Base-by-base conservation (phyloP, 371 early-diverging fungal species). In the Apophysomyces elegans region DNA sequence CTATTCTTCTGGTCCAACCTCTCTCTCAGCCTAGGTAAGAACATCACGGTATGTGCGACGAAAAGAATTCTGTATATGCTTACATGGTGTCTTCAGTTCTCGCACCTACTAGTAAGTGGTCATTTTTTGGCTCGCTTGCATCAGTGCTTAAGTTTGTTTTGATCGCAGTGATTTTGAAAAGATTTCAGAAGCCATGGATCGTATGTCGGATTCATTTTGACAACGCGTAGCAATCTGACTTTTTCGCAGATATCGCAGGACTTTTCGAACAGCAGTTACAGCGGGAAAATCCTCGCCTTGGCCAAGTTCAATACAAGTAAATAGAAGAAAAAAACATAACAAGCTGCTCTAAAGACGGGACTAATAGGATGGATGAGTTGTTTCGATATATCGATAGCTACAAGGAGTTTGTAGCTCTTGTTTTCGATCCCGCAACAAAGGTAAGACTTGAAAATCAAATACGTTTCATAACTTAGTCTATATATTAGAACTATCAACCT, bases 381-480 rank as follows among this genome's bases (percentile, higher is more conserved):
- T 79, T 82, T 18, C 63, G 65, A 61, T 82, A 73, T 38, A 79
- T 82, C 43, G 83, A 82, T 68, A 62, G 71, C 37, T 71, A 78
- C 46, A 82, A 78, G 47, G 83, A 82, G 38, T 82, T 82, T 68
- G 83, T 82, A 1, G 80, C 74, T 6, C 73, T 82, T 54, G 80
- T 79, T 1, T 81, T 73, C 45, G 72, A 74, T 45, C 68, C 77
- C 38, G 58, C 60, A 37, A 46, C 63, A 38, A 38, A 66, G 59
- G 75, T 71, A 66, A 71, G 59, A 35, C 37, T n/a, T 8, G 13
- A 13, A 26, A 16, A 11, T 13, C 14, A 18, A 32, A 6, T 44
- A 14, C 12, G 12, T 5, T 36, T 35, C 39, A 44, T 58, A 35
- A 58, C 35, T 4, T 47, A 50, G 50, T 4, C 2, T 26, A 44